A percentile compares a stretch with the other conserved stretches of the same genome.
Conservation (phyloP, 2,329 filamentous ascomycete genomes). For the Talaromyces sp. region DNA sequence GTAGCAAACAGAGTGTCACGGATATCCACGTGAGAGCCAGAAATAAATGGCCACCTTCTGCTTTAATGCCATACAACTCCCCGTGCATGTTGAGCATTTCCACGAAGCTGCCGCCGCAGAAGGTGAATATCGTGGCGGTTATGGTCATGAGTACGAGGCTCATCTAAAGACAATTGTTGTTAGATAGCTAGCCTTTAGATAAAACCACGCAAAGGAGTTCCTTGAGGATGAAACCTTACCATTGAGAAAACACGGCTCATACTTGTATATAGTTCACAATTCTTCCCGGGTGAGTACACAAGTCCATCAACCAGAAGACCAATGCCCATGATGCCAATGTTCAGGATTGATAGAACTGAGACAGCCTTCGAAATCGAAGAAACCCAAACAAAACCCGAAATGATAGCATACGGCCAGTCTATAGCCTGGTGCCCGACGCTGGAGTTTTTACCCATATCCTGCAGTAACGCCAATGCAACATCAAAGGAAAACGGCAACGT, state of each 20-base stretch:
- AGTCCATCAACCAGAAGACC: slow-evolving; percentile 1
- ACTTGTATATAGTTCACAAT: background rate
- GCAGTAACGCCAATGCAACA: background rate
- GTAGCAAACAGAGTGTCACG: background rate
- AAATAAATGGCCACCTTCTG: background rate
- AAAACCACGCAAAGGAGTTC: too few relatives aligned
- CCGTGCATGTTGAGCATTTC: slow-evolving; percentile 3
- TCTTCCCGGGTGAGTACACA: background rate
- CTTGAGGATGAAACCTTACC: background rate
- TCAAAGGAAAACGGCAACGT: slow-evolving; percentile 8
- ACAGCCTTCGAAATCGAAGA: background rate
- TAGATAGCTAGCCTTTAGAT: background rate
- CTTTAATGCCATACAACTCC: slow-evolving; percentile 1
- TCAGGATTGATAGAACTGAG: background rate
- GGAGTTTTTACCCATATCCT: background rate
- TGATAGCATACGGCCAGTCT: slow-evolving; percentile 1
- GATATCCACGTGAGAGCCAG: slow-evolving; percentile 4
- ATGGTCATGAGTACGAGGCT: slow-evolving; percentile 4
- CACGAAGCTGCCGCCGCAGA: background rate
- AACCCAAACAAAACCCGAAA: slow-evolving; percentile 5
- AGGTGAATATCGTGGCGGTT: background rate
- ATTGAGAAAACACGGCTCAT: background rate
- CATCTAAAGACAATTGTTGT: background rate
- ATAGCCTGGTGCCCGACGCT: background rate
- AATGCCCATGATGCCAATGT: slow-evolving; percentile 6